Evolutionary conservation across 768 basidiomycete genomes (phyloP).

Genomic region (Rhizopogon vesiculosus): DNA sequence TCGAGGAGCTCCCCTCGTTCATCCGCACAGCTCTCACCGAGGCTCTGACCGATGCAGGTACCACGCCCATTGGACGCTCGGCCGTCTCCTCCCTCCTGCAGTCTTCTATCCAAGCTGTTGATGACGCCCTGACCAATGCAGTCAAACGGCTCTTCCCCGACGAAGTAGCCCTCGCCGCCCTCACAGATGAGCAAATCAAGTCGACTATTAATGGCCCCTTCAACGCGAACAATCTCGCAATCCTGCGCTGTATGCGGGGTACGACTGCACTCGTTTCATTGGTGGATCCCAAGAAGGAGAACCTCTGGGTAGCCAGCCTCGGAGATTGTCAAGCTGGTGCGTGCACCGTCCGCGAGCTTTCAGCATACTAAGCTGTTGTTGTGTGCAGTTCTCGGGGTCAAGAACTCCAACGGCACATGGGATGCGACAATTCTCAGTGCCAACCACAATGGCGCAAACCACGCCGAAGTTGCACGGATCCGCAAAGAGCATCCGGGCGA

Average conservation of each 20-base stretch:
- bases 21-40: constrained; percentile 24
- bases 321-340: constrained; percentile 53
- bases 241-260: constrained; percentile 47
- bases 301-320: constrained; percentile 53
- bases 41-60: constrained; percentile 7
- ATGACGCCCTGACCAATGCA: constrained; percentile 32
- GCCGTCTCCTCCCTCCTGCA: constrained; percentile 29
- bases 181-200: constrained; percentile 37
- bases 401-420: constrained; percentile 31
- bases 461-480: constrained; percentile 36
- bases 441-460: constrained; percentile 47
- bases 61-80: neutral
- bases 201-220: constrained; percentile 35
- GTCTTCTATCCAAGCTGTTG: constrained; percentile 33
- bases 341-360: constrained; percentile 3
- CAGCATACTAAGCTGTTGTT: neutral
- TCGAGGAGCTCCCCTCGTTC: constrained; percentile 26
- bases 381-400: constrained; percentile 37
- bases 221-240: constrained; percentile 26
- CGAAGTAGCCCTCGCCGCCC: constrained; percentile 18
- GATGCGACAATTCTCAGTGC: constrained; percentile 35
- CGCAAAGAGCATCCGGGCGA: constrained; percentile 44
- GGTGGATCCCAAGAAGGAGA: constrained; percentile 34
- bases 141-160: constrained; percentile 41
- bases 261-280: constrained; percentile 46